These are phyloP conservation scores for Cetradonia linearis DNA, from an alignment of 495 filamentous ascomycete genomes.

Conservation along the genomic window DNA sequence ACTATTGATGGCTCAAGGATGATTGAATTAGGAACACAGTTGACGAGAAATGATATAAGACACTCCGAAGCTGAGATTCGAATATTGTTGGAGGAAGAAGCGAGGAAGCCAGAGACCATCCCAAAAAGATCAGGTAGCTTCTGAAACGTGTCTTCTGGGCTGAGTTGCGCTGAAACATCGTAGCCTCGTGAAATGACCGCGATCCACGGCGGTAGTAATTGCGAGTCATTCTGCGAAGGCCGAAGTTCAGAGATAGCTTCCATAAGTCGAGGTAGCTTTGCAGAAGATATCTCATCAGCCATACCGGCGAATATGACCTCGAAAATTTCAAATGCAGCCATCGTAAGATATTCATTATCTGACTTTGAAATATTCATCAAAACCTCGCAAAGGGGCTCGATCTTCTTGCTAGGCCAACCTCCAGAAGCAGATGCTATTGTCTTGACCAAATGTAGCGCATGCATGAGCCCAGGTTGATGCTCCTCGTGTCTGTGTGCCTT, in stretches of 20 bases:
- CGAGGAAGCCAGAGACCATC: constrained; percentile 65
- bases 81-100: constrained; percentile 82
- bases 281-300: constrained; percentile 71
- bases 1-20: constrained; percentile 78
- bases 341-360: constrained; percentile 87
- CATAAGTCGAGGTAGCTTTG: constrained; percentile 79
- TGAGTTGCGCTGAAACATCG: constrained; percentile 81
- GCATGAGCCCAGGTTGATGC: constrained; percentile 75
- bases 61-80: constrained; percentile 89
- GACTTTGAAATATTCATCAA: constrained; percentile 78
- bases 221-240: constrained; percentile 81
- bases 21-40: constrained; percentile 70
- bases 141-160: constrained; percentile 75
- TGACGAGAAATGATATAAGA: constrained; percentile 79
- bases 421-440: constrained; percentile 73
- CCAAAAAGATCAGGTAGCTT: constrained; percentile 75
- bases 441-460: constrained; percentile 83
- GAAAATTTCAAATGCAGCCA: constrained; percentile 92
- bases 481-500: constrained; percentile 36
- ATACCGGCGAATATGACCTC: constrained; percentile 90
- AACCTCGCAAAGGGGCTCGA: constrained; percentile 80
- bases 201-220: constrained; percentile 90
- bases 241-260: constrained; percentile 81
- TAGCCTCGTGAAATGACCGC: constrained; percentile 89
- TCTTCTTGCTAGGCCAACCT: constrained; percentile 95